Percentiles rank a stretch among this genome's conserved stretches.
Evolutionary conservation across 2,329 filamentous ascomycete species (phyloP).

Genomic region (Calonectria hongkongensis): DNA sequence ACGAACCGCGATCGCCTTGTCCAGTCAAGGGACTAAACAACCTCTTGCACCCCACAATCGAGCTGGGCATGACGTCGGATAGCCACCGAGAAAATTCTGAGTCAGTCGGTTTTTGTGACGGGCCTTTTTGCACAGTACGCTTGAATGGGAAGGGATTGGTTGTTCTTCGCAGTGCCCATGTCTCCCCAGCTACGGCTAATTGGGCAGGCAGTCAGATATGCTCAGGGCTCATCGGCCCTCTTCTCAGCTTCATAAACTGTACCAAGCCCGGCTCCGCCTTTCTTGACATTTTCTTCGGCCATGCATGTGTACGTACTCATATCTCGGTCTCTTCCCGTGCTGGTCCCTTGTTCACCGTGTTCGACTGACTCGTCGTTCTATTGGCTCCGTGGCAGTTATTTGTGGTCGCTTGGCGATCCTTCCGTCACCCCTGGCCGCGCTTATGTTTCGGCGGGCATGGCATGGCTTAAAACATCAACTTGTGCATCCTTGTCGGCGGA

Average conservation of each 20-base stretch:
- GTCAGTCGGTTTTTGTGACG: not conserved
- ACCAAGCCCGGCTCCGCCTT: conserved; percentile 16
- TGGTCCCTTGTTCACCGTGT: conserved; percentile 8
- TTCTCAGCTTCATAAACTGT: not conserved
- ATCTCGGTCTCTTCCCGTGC: conserved; percentile 37
- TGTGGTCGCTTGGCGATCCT: not conserved
- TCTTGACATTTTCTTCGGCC: not conserved
- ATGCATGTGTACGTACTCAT: not conserved
- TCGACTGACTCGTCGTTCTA: conserved; percentile 14
- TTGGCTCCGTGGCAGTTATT: conserved; percentile 16
- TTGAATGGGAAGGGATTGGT: conserved; percentile 32
- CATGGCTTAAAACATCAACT: conserved; percentile 15
- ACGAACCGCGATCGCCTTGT: not conserved
- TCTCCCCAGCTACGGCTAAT: conserved; percentile 20
- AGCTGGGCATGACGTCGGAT: conserved; percentile 23
- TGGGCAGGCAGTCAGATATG: conserved; percentile 22
- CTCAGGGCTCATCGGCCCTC: not conserved
- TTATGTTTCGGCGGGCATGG: conserved; percentile 19
- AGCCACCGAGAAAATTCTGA: conserved; percentile 1
- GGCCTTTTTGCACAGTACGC: conserved; percentile 9
- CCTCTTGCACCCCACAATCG: not conserved
- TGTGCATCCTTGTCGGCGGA: not conserved
- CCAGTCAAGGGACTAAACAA: not conserved
- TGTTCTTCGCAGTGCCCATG: conserved; percentile 1
- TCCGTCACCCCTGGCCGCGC: conserved; percentile 14